Percentiles rank a stretch among this genome's conserved stretches.
Conservation (phyloP, 345 rosid genomes). For the Litchi chinensis region DNA sequence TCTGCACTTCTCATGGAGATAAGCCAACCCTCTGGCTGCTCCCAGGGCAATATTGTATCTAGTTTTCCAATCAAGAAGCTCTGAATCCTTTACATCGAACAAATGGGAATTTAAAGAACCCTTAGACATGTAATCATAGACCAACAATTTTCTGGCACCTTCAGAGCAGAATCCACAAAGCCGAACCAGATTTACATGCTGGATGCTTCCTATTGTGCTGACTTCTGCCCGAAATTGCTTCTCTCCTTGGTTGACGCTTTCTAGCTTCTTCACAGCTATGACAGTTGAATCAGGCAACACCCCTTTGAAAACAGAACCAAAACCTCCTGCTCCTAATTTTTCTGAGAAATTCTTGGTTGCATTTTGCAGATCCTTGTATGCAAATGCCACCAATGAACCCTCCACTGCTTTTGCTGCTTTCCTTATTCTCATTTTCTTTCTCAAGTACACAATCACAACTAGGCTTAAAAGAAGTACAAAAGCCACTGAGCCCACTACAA, state of each 20-base stretch:
- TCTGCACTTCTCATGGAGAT: conserved; percentile 37
- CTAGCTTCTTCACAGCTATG: conserved; percentile 84
- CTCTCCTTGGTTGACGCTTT: conserved; percentile 75
- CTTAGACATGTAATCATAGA: conserved; percentile 27
- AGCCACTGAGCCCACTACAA: conserved; percentile 38
- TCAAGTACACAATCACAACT: conserved; percentile 28
- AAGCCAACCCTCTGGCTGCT: conserved; percentile 69
- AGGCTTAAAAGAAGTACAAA: conserved; percentile 33
- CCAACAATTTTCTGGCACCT: conserved; percentile 41
- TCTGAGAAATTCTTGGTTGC: conserved; percentile 79
- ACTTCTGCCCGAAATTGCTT: conserved; percentile 85
- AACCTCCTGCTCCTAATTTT: conserved; percentile 84
- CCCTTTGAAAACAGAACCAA: conserved; percentile 88
- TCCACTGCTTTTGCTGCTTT: conserved; percentile 40
- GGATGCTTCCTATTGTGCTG: conserved; percentile 71
- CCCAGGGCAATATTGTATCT: conserved; percentile 74
- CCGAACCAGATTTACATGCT: conserved; percentile 75
- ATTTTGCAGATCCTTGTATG: conserved; percentile 59
- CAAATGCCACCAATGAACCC: conserved; percentile 69
- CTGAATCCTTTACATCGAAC: conserved; percentile 5
- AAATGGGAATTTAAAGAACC: conserved; percentile 18
- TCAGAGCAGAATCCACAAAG: conserved; percentile 82
- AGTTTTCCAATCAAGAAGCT: conserved; percentile 51
- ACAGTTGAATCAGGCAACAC: conserved; percentile 54
- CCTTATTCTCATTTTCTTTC: conserved; percentile 34